Evolutionary conservation across 192 early-diverging fungal species (phyloP).

Genomic region (Coemansia sp.): DNA sequence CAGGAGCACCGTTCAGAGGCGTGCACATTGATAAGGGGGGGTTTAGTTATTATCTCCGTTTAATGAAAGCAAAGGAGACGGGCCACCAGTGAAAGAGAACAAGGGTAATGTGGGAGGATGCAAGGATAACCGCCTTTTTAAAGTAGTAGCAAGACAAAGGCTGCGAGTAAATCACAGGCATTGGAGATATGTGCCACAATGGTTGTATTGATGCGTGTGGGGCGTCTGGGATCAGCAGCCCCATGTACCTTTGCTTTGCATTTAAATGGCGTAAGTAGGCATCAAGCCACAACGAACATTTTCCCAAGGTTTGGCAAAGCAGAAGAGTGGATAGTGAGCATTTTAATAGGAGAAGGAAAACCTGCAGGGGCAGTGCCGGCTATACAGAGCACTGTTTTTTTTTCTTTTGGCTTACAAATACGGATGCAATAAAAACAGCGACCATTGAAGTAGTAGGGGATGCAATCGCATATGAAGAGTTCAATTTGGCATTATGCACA

Average conservation of each 20-base stretch:
- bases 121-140: constrained; percentile 1
- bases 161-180: not conserved
- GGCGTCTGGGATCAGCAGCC: not conserved
- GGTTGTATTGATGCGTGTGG: not conserved
- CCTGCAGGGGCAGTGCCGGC: not conserved
- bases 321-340: not conserved
- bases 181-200: not conserved
- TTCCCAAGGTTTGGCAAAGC: not conserved
- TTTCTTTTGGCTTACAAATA: not conserved
- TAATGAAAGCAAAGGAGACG: not conserved
- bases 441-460: constrained; percentile 1
- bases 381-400: not conserved
- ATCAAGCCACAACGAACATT: not conserved
- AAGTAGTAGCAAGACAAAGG: constrained; percentile 6
- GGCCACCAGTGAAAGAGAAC: not conserved
- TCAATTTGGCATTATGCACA: not conserved
- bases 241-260: not conserved
- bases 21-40: not conserved
- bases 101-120: constrained; percentile 14
- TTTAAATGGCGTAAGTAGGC: not conserved
- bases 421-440: constrained; percentile 1
- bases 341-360: not conserved
- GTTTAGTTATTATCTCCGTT: not conserved
- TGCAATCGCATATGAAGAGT: not conserved
- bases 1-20: not conserved